Evolutionary conservation across 1,284 basidiomycete species (phyloP).

Genomic region (Cutaneotrichosporon cyanovorans): DNA sequence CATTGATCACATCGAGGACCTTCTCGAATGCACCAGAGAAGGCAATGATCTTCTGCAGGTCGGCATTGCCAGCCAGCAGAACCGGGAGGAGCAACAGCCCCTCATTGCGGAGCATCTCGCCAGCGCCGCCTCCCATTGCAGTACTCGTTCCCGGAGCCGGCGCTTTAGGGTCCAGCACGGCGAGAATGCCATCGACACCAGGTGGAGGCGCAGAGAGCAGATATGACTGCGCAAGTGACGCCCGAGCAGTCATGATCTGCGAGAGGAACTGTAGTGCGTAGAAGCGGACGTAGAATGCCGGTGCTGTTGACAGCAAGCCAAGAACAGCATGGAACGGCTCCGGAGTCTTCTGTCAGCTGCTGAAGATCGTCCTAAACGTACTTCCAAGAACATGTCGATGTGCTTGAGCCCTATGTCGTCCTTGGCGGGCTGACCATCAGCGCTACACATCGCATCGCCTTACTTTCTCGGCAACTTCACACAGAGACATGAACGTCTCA

Average conservation of each 20-base stretch:
- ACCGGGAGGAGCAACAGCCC: constrained; percentile 73
- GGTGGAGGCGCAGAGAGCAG: constrained; percentile 55
- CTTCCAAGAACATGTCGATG: constrained; percentile 44
- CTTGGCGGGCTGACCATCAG: constrained; percentile 38
- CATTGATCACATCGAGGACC: constrained; percentile 77
- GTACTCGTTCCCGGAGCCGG: constrained; percentile 18
- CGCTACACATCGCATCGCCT: not conserved
- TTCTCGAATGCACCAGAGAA: constrained; percentile 97
- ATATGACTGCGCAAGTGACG: constrained; percentile 73
- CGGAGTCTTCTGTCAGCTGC: constrained; percentile 39
- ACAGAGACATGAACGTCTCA: constrained; percentile 63
- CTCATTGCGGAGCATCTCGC: constrained; percentile 52
- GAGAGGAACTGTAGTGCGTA: constrained; percentile 77
- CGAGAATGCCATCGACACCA: constrained; percentile 40
- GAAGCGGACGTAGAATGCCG: constrained; percentile 75
- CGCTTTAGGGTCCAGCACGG: constrained; percentile 36
- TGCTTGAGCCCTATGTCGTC: constrained; percentile 48
- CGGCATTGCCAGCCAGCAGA: constrained; percentile 75
- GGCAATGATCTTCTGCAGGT: constrained; percentile 93
- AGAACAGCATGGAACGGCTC: constrained; percentile 70
- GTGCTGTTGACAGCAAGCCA: constrained; percentile 55
- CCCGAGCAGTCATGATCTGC: constrained; percentile 68
- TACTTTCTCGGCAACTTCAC: constrained; percentile 42
- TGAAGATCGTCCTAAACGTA: constrained; percentile 4
- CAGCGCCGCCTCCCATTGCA: constrained; percentile 36